A percentile compares a stretch with the other conserved stretches of the same genome.
Evolutionary conservation across 2,329 filamentous ascomycete species (phyloP).

Genomic region (Fusarium sp.): DNA sequence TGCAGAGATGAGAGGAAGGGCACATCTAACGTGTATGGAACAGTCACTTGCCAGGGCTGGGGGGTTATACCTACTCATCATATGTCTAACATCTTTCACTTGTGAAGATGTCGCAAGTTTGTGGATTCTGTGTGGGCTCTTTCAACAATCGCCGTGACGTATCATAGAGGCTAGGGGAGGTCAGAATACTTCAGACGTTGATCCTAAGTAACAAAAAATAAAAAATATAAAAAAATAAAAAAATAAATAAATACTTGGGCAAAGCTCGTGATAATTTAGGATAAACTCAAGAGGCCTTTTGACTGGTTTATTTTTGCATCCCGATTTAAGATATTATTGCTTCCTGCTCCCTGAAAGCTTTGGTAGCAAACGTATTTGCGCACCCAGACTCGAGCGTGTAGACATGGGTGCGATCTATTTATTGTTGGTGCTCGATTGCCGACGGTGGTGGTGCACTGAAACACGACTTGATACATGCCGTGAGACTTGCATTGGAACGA

Average conservation of each 20-base stretch:
- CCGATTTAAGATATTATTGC: no score
- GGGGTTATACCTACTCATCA: not conserved
- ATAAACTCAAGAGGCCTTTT: no score
- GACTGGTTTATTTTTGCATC: no score
- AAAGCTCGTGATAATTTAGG: no score
- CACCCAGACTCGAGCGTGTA: not conserved
- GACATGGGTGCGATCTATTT: slow-evolving; percentile 1
- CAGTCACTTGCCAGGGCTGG: not conserved
- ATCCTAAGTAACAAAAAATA: no score
- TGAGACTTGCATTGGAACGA: slow-evolving; percentile 19
- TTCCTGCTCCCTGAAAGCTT: not conserved
- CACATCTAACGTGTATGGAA: not conserved
- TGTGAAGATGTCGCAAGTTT: not conserved
- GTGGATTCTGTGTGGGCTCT: not conserved
- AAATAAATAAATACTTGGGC: no score
- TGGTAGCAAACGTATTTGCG: not conserved
- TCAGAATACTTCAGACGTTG: no score
- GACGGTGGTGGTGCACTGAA: slow-evolving; percentile 24
- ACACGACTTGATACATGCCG: slow-evolving; percentile 26
- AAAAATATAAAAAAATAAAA: no score
- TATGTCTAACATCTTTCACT: not conserved
- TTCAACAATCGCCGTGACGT: not conserved
- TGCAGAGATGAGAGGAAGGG: not conserved
- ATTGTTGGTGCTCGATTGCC: slow-evolving; percentile 9
- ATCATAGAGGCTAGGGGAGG: not conserved